Percentiles rank a stretch among this genome's conserved stretches.
Conservation (phyloP, 2,329 filamentous ascomycete species). For the Cryphonectria naterciae region DNA sequence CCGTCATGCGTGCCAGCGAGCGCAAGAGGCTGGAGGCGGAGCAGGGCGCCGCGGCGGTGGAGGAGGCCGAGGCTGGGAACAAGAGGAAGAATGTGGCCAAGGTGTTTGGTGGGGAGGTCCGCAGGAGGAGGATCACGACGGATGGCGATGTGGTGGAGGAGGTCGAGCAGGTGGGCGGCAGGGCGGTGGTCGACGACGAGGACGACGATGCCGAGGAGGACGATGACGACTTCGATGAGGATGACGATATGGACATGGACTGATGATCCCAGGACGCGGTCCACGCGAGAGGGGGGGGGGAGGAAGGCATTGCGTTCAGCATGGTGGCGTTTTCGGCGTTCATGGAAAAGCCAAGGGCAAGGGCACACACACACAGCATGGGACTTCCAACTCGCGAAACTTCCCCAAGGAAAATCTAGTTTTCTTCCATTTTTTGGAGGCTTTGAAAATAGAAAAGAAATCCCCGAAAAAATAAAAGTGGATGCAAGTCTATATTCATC, state of each 20-base stretch:
- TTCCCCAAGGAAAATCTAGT: conserved; percentile 12
- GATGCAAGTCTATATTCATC: background rate
- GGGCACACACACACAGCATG: conserved; percentile 15
- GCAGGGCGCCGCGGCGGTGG: conserved; percentile 39
- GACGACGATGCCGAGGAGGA: conserved; percentile 40
- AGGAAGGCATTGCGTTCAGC: conserved; percentile 14
- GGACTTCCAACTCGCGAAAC: conserved; percentile 19
- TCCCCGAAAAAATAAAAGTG: background rate
- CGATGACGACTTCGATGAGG: conserved; percentile 42
- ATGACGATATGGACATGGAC: conserved; percentile 49
- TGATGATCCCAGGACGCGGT: conserved; percentile 33
- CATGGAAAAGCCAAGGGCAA: conserved; percentile 37
- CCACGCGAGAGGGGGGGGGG: background rate
- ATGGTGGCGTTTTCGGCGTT: conserved; percentile 31
- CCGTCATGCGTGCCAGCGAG: conserved; percentile 69
- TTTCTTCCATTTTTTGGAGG: background rate
- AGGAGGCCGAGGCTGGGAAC: conserved; percentile 37
- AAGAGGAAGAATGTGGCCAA: conserved; percentile 37
- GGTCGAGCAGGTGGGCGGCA: conserved; percentile 19
- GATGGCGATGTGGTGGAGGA: conserved; percentile 49
- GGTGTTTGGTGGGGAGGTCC: conserved; percentile 47
- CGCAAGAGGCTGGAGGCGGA: conserved; percentile 39
- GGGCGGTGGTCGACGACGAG: conserved; percentile 35
- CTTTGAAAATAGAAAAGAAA: background rate
- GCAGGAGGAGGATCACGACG: conserved; percentile 43